Evolutionary conservation across 495 filamentous ascomycete species (phyloP), one percentile per base, ranked within the genome.

Genomic region (Glutinoglossum americanum): DNA sequence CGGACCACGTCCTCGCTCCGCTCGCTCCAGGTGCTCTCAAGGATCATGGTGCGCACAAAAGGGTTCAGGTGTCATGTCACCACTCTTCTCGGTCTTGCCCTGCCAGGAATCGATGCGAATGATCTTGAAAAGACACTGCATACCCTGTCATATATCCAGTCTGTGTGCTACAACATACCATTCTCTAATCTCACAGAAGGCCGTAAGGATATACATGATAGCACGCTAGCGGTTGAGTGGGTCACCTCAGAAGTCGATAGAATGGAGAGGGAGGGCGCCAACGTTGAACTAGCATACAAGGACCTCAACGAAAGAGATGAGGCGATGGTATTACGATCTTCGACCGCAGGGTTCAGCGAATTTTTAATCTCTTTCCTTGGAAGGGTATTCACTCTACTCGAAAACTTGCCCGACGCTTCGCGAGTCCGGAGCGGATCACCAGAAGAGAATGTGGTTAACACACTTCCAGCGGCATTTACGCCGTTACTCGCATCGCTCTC

Each of bases 381-480:
- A 17, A 85, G 89, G 61, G 86, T 99, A 8, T 99, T 99, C 68
- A 94, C 88, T 1, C 74, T 99, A 9, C 66, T 99, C 32, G 89
- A 97, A 65, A 99, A 99, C 62, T 74, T 99, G 10, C 92, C 92
- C 7, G 92, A 99, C 70, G 79, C 87, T 8, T 81, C 86, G 49
- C 76, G 88, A 41, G 79, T 94, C 32, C 80, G 89, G 57, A 89
- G 85, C 39, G 87, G 87, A 11, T 92, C 89, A 0, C 90, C 92
- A 0, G 92, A 99, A 69, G 92, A 99, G 63, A 94, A 90, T 60
- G 87, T 97, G 23, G 87, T 95, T 67, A 99, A 97, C 68, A 94
- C 89, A 0, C 72, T 99, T 45, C 92, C 92, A 23, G 87, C 90
- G 0, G 85, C 90, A 5, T 82, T 99, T 57, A 89, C 85, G 51